Evolutionary conservation across 768 basidiomycete species (phyloP).

Genomic region (Mycena venus): DNA sequence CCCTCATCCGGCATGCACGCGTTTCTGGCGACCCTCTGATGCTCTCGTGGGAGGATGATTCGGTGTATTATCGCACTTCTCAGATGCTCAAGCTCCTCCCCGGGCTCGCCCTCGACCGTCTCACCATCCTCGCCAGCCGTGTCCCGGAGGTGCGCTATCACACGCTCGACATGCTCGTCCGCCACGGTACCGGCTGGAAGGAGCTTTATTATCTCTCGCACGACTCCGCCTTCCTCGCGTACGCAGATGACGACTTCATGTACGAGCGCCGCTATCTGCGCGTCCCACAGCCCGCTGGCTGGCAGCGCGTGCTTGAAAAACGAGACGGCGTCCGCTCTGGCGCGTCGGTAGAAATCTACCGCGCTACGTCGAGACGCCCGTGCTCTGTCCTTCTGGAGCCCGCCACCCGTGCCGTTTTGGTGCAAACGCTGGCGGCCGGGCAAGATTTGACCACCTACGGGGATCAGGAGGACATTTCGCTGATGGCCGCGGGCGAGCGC

Average conservation of each 20-base stretch:
- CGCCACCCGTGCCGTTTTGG: neutral
- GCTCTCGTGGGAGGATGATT: neutral
- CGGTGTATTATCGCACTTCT: slow-evolving; percentile 2
- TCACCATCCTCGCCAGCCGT: slow-evolving; percentile 8
- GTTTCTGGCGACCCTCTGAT: slow-evolving; percentile 8
- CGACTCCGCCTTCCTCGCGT: neutral
- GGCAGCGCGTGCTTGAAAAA: neutral
- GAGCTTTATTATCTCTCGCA: slow-evolving; percentile 11
- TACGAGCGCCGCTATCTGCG: neutral
- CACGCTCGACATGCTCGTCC: slow-evolving; percentile 11
- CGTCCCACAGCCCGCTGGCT: slow-evolving; percentile 4
- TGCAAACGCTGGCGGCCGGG: slow-evolving; percentile 5
- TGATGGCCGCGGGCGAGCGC: slow-evolving; percentile 7
- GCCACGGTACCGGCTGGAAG: slow-evolving; percentile 10
- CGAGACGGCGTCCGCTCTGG: neutral
- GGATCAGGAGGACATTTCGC: neutral
- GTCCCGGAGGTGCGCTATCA: neutral
- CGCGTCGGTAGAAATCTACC: slow-evolving; percentile 9
- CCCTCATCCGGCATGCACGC: slow-evolving; percentile 12
- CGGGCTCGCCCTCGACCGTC: slow-evolving; percentile 17
- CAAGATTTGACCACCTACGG: neutral
- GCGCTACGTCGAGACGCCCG: neutral
- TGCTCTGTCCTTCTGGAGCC: slow-evolving; percentile 6
- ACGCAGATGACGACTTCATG: neutral
- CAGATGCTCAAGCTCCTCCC: slow-evolving; percentile 18